Evolutionary conservation across 2,329 filamentous ascomycete genomes (phyloP), one percentile per base, ranked within the genome.

Genomic region (Sporothrix curviconia): DNA sequence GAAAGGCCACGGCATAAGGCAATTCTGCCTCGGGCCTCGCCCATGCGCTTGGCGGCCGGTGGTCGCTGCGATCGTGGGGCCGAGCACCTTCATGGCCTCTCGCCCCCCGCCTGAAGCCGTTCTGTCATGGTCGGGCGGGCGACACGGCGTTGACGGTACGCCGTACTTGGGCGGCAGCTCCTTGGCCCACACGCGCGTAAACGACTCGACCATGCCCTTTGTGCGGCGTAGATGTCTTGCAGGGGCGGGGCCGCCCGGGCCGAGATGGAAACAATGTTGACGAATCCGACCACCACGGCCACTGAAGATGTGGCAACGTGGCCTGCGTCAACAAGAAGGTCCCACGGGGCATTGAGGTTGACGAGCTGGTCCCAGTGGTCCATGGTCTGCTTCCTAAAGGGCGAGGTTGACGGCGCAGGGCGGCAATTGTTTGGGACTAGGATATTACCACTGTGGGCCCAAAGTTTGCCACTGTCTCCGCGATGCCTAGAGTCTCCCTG

Each of bases 61-160:
- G n/a, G 73, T 76, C 30, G 67, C 65, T 52, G 76, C 74, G 44
- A 76, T 72, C 1, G 70, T 69, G 1, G 73, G 71, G 60, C 74
- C 68, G 57, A 76, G 64, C 9, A 70, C 64, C 60, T 68, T 69
- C 70, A 78, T 74, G 56, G 72, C 69, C 39, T 71, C 72, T 32
- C 72, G 69, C 0, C 60, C 59, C 6, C 59, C 60, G 1, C 53
- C 54, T 25, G 25, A 61, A 24, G 77, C 59, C 59, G 0, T 37
- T n/a, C 57, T 5, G 75, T 83, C 67, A 78, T 69, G 6, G 83
- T 78, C 0, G 83, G 81, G 0, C 83, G 0, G 82, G 81, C 19
- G 77, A 78, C 2, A 86, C 77, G 0, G 76, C 73, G 62, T 86
- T 87, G 25, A 84, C 82, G 0, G 82, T 85, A 58, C 80, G 0